phyloP scores from a whole-genome alignment of 192 early-diverging fungal genomes.

The Coemansia reversa region DNA sequence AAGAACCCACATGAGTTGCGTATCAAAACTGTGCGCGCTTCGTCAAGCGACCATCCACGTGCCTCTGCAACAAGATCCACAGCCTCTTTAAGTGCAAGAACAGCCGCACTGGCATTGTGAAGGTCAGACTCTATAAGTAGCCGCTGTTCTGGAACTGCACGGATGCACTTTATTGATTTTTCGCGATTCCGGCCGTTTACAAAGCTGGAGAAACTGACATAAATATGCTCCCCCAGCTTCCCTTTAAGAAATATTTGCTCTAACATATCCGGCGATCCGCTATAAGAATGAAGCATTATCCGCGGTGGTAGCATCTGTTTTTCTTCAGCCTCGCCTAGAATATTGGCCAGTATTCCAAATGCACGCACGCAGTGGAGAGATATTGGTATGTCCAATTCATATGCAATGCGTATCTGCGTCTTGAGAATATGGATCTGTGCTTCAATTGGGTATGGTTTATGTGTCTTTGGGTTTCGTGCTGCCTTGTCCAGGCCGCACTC shows the following conservation, averaged over 20 bases:
- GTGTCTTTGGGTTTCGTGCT: constrained; percentile 32
- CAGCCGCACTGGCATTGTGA: constrained; percentile 34
- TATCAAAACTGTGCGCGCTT: constrained; percentile 18
- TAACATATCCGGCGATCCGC: constrained; percentile 74
- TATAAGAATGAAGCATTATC: constrained; percentile 85
- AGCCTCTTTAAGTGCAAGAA: constrained; percentile 22
- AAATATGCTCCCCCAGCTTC: constrained; percentile 56
- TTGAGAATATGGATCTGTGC: constrained; percentile 55
- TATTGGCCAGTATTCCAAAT: constrained; percentile 60
- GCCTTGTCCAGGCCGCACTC: constrained; percentile 54
- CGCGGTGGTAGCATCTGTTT: constrained; percentile 57
- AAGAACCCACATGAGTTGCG: constrained; percentile 38
- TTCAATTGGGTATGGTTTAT: constrained; percentile 31
- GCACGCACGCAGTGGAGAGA: constrained; percentile 81
- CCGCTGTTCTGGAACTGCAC: constrained; percentile 69
- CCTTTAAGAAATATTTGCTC: constrained; percentile 38
- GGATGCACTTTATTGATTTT: constrained; percentile 60
- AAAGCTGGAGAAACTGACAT: constrained; percentile 73
- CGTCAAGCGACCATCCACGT: constrained; percentile 28
- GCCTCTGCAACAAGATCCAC: constrained; percentile 31
- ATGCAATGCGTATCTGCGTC: constrained; percentile 71
- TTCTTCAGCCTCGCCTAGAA: constrained; percentile 28
- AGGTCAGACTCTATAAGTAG: constrained; percentile 85
- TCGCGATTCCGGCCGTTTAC: constrained; percentile 66
- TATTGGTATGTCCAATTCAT: constrained; percentile 59